Percentiles rank a stretch among this genome's conserved stretches.
These are phyloP conservation scores for Acorus gramineus DNA, from an alignment of 106 monocot species.

Conservation along the genomic window DNA sequence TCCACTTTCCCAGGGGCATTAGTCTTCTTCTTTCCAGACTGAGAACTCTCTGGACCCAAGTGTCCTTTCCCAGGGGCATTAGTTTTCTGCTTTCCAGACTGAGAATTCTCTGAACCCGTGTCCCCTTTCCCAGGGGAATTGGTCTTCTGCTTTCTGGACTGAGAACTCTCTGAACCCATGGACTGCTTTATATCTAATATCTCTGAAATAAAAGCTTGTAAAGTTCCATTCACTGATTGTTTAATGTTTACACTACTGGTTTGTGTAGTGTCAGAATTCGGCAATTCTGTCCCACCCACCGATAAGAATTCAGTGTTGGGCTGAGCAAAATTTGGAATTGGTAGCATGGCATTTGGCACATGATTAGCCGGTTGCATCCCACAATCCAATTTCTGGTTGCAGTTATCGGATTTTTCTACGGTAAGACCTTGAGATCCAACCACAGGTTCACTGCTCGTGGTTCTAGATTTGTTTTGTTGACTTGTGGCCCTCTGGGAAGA, in stretches of 20 bases:
- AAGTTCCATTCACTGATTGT: conserved; percentile 5
- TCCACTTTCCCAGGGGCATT: conserved; percentile 11
- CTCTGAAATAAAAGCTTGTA: conserved; percentile 3
- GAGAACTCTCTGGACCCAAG: conserved; percentile 23
- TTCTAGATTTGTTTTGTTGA: conserved; percentile 13
- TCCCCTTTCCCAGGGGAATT: conserved; percentile 20
- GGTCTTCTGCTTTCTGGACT: conserved; percentile 24
- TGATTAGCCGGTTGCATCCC: not conserved
- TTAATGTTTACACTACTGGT: not conserved
- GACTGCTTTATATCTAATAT: conserved; percentile 9
- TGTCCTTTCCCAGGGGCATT: conserved; percentile 22
- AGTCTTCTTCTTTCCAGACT: conserved; percentile 7
- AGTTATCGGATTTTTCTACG: conserved; percentile 4
- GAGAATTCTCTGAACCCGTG: conserved; percentile 12
- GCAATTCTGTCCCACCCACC: not conserved
- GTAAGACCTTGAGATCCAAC: conserved; percentile 7
- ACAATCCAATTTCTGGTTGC: conserved; percentile 3
- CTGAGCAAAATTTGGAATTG: not conserved
- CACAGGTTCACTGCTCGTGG: conserved; percentile 14
- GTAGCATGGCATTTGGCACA: not conserved
- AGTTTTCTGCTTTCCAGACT: conserved; percentile 25
- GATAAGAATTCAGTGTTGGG: not conserved
- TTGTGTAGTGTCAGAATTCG: not conserved
- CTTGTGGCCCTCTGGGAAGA: conserved; percentile 6
- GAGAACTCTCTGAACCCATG: conserved; percentile 1